Percentiles rank a stretch among this genome's conserved stretches.
phyloP scores from a whole-genome alignment of 148 eudicot species.

The Limonium bicolor region DNA sequence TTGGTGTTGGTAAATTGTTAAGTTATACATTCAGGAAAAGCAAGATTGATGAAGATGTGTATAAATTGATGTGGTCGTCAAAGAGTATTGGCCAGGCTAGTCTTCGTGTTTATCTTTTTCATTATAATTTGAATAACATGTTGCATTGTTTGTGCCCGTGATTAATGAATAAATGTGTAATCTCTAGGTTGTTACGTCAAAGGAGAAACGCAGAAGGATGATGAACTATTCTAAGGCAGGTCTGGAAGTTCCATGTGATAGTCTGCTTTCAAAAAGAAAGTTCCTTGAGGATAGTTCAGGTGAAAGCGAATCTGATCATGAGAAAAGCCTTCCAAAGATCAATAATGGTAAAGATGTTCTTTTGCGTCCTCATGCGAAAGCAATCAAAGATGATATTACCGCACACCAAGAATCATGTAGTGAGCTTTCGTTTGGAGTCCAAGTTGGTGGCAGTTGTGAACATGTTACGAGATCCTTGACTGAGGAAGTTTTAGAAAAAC shows the following conservation, averaged over 20 bases:
- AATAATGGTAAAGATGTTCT: background rate
- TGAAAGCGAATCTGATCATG: conserved; percentile 13
- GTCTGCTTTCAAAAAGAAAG: conserved; percentile 26
- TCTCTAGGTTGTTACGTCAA: conserved; percentile 45
- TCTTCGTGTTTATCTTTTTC: conserved; percentile 3
- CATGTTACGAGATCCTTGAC: too few species aligned
- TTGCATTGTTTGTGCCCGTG: background rate
- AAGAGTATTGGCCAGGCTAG: conserved; percentile 76
- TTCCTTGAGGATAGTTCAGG: conserved; percentile 9
- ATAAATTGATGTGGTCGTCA: conserved; percentile 53
- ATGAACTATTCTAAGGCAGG: conserved; percentile 59
- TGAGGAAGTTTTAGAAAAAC: too few species aligned
- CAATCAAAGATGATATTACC: too few species aligned
- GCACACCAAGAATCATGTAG: too few species aligned
- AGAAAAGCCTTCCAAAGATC: background rate
- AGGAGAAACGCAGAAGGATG: conserved; percentile 56
- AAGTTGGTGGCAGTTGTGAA: too few species aligned
- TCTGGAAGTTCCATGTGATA: conserved; percentile 25
- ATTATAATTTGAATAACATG: background rate
- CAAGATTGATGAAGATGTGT: conserved; percentile 40
- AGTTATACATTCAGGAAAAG: conserved; percentile 38
- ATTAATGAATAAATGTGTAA: conserved; percentile 1
- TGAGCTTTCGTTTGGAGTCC: too few species aligned
- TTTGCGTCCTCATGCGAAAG: too few species aligned
- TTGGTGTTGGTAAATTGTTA: background rate